Base-by-base conservation (phyloP, 2,329 filamentous ascomycete genomes). In the Phaeosphaeriaceae sp. region DNA sequence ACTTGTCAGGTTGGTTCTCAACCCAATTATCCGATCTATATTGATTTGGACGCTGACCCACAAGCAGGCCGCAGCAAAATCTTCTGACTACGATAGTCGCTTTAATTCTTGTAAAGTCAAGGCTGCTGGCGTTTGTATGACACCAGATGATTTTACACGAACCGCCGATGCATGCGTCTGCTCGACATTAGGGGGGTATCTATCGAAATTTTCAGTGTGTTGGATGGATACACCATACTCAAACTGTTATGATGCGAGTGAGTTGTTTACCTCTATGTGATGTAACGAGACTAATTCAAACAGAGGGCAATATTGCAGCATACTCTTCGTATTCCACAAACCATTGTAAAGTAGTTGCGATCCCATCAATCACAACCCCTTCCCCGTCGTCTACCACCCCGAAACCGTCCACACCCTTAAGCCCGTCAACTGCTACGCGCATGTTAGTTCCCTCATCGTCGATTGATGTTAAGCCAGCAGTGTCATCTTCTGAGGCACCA, bases 141-240 rank as follows among this genome's bases (percentile, higher is more conserved):
- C 50, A 20, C 51, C 47, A 15, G 37, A 41, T 30, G 46, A 34
- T 13, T 12, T 38, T 20, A 47, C 39, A 9, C 41, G 26, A 29
- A 44, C 48, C n/a, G 49, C 32, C 15, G 49, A 56, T 44, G 48
- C 52, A 12, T 56, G 52, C 23, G 43, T 56, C 8, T 56, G 52
- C 38, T 32, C 48, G 9, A 52, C 46, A 2, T 21, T 56, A 3
- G 35, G 20, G 2, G 23, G 36, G 12, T 56, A 56, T 34, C 40
- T 38, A 18, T 11, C 32, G 6, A 32, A 26, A 6, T 52, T 52
- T 23, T 40, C 49, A 13, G 16, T 3, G 2, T 56, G 52, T 28
- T 32, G 49, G n/a, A 37, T 16, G 17, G 48, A 50, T 30, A 47
- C 48, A 5, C 48, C 45, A 2, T 56, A 49, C 23, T 52, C 52